Base-by-base conservation (phyloP, 768 basidiomycete genomes). In the Megacollybia marginata region DNA sequence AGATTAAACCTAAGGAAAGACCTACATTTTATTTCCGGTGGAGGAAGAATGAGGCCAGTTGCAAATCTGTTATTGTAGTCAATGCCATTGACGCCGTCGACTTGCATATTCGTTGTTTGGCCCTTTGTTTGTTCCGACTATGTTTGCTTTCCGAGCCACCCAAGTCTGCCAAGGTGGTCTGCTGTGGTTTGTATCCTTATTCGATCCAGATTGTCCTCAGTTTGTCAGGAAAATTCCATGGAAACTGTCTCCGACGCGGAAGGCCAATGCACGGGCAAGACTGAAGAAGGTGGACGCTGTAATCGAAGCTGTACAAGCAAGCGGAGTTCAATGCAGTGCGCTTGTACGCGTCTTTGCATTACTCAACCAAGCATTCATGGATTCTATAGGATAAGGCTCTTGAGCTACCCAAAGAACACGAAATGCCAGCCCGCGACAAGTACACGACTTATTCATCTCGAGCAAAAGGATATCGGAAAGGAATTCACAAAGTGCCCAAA, bases 401-500 rank as follows among this genome's bases (percentile, higher is more conserved):
- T 48, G 78, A 83, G 50, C 72, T 99, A 31, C 96, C 96, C 46
- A 95, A 89, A 62, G 92, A 98, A 62, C 75, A 85, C 55, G 92
- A 96, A 67, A 98, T 98, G 96, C 75, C 70, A 10, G 71, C 95
- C 1, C 81, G 76, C 59, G 95, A 98, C 72, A 99, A 99, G 67
- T 99, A 98, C 70, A 96, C 94, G 4, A 80, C 88, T 16, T 98
- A 93, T 68, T 80, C 78, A 35, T 72, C 79, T 4, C 80, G 78
- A 36, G 70, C 71, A 1, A 73, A 66, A 51, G 87, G 89, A 6
- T 99, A 95, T 66, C 73, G 95, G 42, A 97, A 97, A 60, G 88
- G 91, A 20, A 92, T 96, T 45, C 94, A 98, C 70, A 94, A 94
- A 61, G 88, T 95, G 23, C 94, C 94, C n/a, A 95, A 96, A 62